Conservation (phyloP, 768 basidiomycete genomes). For the Lactifluus rugatus region DNA sequence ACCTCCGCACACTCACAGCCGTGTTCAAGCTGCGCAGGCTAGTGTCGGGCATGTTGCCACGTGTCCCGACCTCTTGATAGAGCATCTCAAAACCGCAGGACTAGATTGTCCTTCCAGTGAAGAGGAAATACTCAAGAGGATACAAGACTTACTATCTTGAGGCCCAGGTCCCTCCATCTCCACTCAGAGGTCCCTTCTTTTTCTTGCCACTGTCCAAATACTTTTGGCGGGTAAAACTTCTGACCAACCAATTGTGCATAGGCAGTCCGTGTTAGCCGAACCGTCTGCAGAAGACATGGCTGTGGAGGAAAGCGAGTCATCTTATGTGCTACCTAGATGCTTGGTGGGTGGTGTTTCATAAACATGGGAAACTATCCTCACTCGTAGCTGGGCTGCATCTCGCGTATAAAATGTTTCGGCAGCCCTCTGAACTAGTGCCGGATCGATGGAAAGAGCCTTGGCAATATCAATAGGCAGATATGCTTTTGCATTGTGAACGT, state of each 20-base stretch:
- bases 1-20: slow-evolving; percentile 34
- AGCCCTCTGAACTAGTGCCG: slow-evolving; percentile 72
- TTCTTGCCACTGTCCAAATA: slow-evolving; percentile 70
- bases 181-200: slow-evolving; percentile 53
- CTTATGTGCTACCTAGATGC: slow-evolving; percentile 62
- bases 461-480: slow-evolving; percentile 77
- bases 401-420: slow-evolving; percentile 92
- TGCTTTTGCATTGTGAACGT: slow-evolving; percentile 68
- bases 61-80: slow-evolving; percentile 72
- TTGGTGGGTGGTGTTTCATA: not conserved
- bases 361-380: slow-evolving; percentile 32
- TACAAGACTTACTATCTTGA: slow-evolving; percentile 67
- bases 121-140: not conserved
- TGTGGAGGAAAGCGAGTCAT: slow-evolving; percentile 86
- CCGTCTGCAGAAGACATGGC: slow-evolving; percentile 46
- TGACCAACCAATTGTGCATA: slow-evolving; percentile 92
- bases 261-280: slow-evolving; percentile 79
- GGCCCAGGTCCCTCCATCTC: slow-evolving; percentile 77
- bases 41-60: slow-evolving; percentile 32
- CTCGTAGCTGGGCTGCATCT: slow-evolving; percentile 82
- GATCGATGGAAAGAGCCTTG: slow-evolving; percentile 52
- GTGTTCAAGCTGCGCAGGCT: slow-evolving; percentile 32
- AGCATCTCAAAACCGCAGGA: slow-evolving; percentile 97
- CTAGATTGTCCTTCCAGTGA: slow-evolving; percentile 29
- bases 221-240: slow-evolving; percentile 83